Conservation (phyloP, 106 monocot species). For the Dendrobium officinale region DNA sequence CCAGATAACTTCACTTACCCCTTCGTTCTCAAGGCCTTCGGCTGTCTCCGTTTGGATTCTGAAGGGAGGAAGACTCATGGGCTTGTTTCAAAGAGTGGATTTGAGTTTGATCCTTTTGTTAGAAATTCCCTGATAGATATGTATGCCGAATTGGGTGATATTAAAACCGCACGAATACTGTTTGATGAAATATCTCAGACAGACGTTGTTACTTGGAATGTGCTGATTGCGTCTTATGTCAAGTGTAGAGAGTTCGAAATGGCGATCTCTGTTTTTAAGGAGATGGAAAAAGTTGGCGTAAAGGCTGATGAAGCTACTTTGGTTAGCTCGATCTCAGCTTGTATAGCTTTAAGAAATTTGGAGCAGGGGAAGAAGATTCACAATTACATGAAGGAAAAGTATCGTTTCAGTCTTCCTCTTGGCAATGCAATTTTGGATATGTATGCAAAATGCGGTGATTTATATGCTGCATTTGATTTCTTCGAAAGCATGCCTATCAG, state of each 20-base stretch:
- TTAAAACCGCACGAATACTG: conserved; percentile 11
- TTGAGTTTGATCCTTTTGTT: conserved; percentile 37
- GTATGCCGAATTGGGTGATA: conserved; percentile 24
- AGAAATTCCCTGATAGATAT: conserved; percentile 37
- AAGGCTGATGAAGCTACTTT: conserved; percentile 38
- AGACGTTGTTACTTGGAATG: conserved; percentile 31
- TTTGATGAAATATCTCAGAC: conserved; percentile 31
- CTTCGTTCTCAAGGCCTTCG: conserved; percentile 34
- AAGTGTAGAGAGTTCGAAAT: conserved; percentile 28
- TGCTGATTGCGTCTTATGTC: conserved; percentile 31
- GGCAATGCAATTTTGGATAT: conserved; percentile 44
- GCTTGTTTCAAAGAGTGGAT: conserved; percentile 24
- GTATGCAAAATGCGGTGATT: conserved; percentile 27
- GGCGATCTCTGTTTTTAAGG: conserved; percentile 24
- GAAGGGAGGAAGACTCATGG: conserved; percentile 26
- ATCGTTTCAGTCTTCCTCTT: conserved; percentile 18
- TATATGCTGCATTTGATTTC: conserved; percentile 14
- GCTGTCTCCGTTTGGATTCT: conserved; percentile 4
- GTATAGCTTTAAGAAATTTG: conserved; percentile 20
- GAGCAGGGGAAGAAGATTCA: conserved; percentile 34
- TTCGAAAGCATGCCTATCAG: conserved; percentile 18
- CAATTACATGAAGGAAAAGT: conserved; percentile 8
- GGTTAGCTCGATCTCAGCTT: conserved; percentile 44
- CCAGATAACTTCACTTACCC: conserved; percentile 54
- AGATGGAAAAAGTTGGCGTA: conserved; percentile 22